phyloP scores from a whole-genome alignment of 73 alveolate species.

The Blepharisma stoltei region DNA sequence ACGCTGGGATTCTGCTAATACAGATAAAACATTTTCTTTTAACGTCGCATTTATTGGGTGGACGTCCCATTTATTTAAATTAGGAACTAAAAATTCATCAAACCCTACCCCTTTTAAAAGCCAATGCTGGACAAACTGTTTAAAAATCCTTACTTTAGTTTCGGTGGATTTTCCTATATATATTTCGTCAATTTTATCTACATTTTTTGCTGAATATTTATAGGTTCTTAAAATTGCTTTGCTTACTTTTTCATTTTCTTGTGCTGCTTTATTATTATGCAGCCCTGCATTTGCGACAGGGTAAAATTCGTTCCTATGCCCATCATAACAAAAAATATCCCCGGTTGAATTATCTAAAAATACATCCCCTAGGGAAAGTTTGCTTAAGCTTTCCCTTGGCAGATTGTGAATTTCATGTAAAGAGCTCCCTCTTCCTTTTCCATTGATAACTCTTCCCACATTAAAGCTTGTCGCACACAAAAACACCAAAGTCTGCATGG shows the following conservation, averaged over 20 bases:
- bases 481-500: constrained; percentile 67
- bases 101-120: constrained; percentile 47
- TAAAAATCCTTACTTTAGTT: constrained; percentile 49
- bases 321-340: constrained; percentile 65
- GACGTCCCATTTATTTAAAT: constrained; percentile 76
- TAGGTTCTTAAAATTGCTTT: not conserved
- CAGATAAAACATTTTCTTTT: constrained; percentile 43
- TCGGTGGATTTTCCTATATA: constrained; percentile 39
- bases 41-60: constrained; percentile 75
- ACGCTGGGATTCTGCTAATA: constrained; percentile 66
- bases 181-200: not conserved
- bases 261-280: constrained; percentile 64
- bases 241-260: not conserved
- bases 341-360: constrained; percentile 83
- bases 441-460: constrained; percentile 67
- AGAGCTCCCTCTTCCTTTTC: constrained; percentile 64
- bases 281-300: constrained; percentile 84
- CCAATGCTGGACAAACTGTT: constrained; percentile 69
- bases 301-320: constrained; percentile 60
- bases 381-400: constrained; percentile 35
- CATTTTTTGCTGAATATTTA: not conserved
- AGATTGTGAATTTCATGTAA: constrained; percentile 52
- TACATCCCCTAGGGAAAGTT: constrained; percentile 45
- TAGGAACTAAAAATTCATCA: constrained; percentile 61
- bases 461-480: constrained; percentile 67